Percentiles rank a stretch among this genome's conserved stretches.
Conservation (phyloP, 805 yeast species). For the Barnettozyma sp. region DNA sequence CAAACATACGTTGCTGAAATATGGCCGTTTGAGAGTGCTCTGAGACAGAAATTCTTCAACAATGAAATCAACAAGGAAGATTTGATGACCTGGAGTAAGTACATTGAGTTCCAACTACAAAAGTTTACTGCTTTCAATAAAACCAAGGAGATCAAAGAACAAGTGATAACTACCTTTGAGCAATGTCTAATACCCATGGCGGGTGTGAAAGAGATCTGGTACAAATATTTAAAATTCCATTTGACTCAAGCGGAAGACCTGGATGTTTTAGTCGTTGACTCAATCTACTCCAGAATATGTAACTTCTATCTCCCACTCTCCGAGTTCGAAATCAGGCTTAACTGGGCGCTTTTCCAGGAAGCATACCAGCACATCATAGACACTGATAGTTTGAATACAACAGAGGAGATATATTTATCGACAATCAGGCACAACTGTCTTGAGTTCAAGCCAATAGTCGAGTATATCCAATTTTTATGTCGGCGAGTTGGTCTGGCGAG, state of each 20-base stretch:
- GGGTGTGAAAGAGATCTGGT: constrained; percentile 56
- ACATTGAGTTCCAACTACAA: constrained; percentile 48
- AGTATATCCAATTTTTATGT: constrained; percentile 19
- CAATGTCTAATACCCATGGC: constrained; percentile 70
- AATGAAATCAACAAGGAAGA: constrained; percentile 28
- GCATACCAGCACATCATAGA: no score
- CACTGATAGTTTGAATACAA: constrained; percentile 7
- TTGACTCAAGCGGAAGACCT: background rate
- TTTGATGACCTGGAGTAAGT: constrained; percentile 50
- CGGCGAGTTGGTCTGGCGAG: constrained; percentile 10
- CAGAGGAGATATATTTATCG: constrained; percentile 20
- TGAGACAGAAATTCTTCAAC: constrained; percentile 54
- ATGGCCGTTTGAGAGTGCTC: constrained; percentile 67
- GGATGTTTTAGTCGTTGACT: constrained; percentile 30
- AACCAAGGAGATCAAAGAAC: constrained; percentile 9
- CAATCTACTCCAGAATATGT: constrained; percentile 47
- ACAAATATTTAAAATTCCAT: constrained; percentile 38
- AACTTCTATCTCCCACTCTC: constrained; percentile 31
- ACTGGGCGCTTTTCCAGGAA: constrained; percentile 21
- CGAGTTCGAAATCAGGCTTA: constrained; percentile 13
- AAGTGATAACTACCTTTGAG: constrained; percentile 51
- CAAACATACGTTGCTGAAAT: constrained; percentile 27
- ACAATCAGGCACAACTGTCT: constrained; percentile 10
- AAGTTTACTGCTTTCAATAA: constrained; percentile 21
- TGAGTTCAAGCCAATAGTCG: constrained; percentile 17